phyloP scores from a whole-genome alignment of 495 filamentous ascomycete genomes.

The Friedmanniomyces endolithicus region DNA sequence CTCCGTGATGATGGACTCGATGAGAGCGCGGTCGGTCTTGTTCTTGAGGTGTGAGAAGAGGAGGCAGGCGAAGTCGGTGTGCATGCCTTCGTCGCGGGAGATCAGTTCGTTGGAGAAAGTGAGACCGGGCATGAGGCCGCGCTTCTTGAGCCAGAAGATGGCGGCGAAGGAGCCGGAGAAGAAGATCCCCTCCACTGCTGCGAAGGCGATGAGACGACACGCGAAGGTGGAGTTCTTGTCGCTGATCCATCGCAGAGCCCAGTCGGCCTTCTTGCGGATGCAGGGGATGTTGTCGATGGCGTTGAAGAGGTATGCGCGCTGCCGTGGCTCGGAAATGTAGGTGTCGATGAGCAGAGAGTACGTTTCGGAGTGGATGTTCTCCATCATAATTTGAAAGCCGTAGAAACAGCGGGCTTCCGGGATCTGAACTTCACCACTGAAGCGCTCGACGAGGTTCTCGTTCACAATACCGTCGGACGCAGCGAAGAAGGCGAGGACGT shows the following conservation, averaged over 20 bases:
- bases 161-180: slow-evolving; percentile 98
- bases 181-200: slow-evolving; percentile 98
- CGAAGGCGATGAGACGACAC: slow-evolving; percentile 90
- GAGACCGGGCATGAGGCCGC: slow-evolving; percentile 93
- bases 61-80: slow-evolving; percentile 97
- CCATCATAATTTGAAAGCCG: slow-evolving; percentile 99
- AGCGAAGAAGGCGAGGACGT: slow-evolving; percentile 97
- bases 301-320: slow-evolving; percentile 91
- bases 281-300: slow-evolving; percentile 97
- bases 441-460: slow-evolving; percentile 96
- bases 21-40: slow-evolving; percentile 66
- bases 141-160: slow-evolving; percentile 99
- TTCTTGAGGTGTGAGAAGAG: slow-evolving; percentile 91
- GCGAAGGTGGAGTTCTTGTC: slow-evolving; percentile 90
- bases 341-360: slow-evolving; percentile 99
- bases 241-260: slow-evolving; percentile 89
- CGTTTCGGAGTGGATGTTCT: slow-evolving; percentile 99
- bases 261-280: slow-evolving; percentile 96
- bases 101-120: slow-evolving; percentile 99
- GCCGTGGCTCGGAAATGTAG: slow-evolving; percentile 97
- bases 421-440: slow-evolving; percentile 92
- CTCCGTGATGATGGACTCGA: slow-evolving; percentile 82
- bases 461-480: slow-evolving; percentile 99
- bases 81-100: slow-evolving; percentile 97
- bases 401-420: slow-evolving; percentile 99